A percentile compares a stretch with the other conserved stretches of the same genome.
phyloP scores from a whole-genome alignment of 768 basidiomycete species.

The Pleurotus sapidus region DNA sequence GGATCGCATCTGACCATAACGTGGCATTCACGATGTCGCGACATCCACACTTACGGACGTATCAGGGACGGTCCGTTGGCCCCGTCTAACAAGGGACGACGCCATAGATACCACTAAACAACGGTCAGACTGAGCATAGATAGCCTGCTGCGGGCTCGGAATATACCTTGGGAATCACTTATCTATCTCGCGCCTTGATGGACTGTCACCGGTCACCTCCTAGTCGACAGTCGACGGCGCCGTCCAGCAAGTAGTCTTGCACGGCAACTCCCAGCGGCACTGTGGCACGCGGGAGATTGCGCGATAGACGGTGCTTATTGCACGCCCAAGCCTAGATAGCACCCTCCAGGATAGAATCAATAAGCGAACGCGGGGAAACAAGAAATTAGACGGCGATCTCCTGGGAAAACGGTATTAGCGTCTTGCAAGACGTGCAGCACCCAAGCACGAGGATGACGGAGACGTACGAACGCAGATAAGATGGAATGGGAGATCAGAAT shows the following conservation, averaged over 20 bases:
- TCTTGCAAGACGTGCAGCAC: no score
- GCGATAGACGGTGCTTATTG: constrained; percentile 7
- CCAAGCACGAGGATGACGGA: no score
- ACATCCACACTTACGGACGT: no score
- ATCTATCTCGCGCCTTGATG: neutral
- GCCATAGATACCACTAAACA: neutral
- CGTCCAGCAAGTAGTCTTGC: neutral
- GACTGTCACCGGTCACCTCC: neutral
- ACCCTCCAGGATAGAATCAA: neutral
- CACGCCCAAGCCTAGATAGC: neutral
- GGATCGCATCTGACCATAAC: no score
- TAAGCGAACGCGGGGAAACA: neutral
- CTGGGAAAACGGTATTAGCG: neutral
- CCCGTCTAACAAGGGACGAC: neutral
- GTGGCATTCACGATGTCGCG: no score
- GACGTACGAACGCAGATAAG: no score
- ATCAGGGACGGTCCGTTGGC: no score
- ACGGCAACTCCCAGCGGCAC: neutral
- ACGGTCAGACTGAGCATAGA: neutral
- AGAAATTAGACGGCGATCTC: neutral
- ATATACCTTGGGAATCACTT: neutral
- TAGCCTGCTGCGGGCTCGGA: neutral
- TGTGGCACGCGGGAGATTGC: neutral
- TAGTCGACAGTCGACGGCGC: neutral
- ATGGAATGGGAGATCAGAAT: no score